A percentile compares a stretch with the other conserved stretches of the same genome.
phyloP scores from a whole-genome alignment of 805 yeast genomes.

The Naumovozyma dairenensis region DNA sequence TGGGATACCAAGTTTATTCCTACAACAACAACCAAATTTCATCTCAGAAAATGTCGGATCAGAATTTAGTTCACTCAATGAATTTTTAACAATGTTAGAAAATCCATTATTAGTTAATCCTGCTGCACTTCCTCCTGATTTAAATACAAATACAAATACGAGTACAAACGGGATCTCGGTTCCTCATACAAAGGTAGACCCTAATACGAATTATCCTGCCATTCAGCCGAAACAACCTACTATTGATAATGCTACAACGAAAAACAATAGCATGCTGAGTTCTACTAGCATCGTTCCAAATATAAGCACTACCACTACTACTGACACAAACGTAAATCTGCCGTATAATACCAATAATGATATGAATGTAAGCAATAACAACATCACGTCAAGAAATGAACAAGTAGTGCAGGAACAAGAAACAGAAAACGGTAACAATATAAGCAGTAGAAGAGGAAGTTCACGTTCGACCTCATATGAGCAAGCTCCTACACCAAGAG shows the following conservation, averaged over 20 bases:
- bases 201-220: background rate
- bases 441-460: background rate
- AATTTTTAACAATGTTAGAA: conserved; percentile 81
- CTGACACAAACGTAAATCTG: too few species aligned
- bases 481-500: conserved; percentile 58
- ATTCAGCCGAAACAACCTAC: background rate
- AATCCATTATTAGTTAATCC: conserved; percentile 48
- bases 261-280: too few species aligned
- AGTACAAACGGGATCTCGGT: background rate
- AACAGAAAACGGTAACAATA: background rate
- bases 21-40: conserved; percentile 62
- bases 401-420: background rate
- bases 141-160: too few species aligned
- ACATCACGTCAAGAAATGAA: conserved; percentile 50
- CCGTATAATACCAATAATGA: too few species aligned
- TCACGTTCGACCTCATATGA: background rate
- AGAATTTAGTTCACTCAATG: conserved; percentile 82
- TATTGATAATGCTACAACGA: conserved; percentile 57
- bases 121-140: too few species aligned
- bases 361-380: conserved; percentile 5
- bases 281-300: too few species aligned
- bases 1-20: conserved; percentile 3
- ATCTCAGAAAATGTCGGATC: conserved; percentile 88
- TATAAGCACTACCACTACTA: too few species aligned
- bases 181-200: too few species aligned